phyloP scores from a whole-genome alignment of 2,329 filamentous ascomycete species.

The Myrmaecium sp. region DNA sequence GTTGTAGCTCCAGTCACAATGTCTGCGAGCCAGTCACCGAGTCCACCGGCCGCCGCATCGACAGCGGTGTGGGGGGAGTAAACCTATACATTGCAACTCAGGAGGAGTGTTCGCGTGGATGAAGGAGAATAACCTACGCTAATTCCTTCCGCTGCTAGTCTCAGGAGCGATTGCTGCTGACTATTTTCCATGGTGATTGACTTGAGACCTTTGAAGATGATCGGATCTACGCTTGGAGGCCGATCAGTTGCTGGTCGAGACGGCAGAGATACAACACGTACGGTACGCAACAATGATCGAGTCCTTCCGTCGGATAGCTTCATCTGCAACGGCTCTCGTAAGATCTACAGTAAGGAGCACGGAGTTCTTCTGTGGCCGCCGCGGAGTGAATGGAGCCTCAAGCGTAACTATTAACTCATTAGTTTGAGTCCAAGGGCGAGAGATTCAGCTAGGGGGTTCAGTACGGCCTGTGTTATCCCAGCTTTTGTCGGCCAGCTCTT shows the following conservation, averaged over 20 bases:
- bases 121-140: constrained; percentile 34
- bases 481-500: constrained; percentile 69
- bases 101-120: background rate
- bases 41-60: constrained; percentile 66
- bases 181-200: constrained; percentile 68
- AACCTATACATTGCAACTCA: constrained; percentile 24
- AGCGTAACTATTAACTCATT: constrained; percentile 51
- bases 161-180: constrained; percentile 72
- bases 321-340: constrained; percentile 72
- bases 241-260: constrained; percentile 8
- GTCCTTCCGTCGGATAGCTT: constrained; percentile 62
- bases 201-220: constrained; percentile 90
- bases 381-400: constrained; percentile 46
- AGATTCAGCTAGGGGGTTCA: too few relatives aligned
- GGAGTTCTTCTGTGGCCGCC: constrained; percentile 42
- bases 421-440: too few relatives aligned
- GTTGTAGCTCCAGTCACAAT: constrained; percentile 48
- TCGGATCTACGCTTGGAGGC: constrained; percentile 50
- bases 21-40: constrained; percentile 90
- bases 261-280: constrained; percentile 24
- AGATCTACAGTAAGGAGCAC: constrained; percentile 80
- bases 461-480: constrained; percentile 89
- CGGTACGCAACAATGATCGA: constrained; percentile 82
- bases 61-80: constrained; percentile 94
- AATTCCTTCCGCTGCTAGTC: constrained; percentile 69